Base-by-base conservation (phyloP, 2,329 filamentous ascomycete species). In the Pseudocercospora cruenta region DNA sequence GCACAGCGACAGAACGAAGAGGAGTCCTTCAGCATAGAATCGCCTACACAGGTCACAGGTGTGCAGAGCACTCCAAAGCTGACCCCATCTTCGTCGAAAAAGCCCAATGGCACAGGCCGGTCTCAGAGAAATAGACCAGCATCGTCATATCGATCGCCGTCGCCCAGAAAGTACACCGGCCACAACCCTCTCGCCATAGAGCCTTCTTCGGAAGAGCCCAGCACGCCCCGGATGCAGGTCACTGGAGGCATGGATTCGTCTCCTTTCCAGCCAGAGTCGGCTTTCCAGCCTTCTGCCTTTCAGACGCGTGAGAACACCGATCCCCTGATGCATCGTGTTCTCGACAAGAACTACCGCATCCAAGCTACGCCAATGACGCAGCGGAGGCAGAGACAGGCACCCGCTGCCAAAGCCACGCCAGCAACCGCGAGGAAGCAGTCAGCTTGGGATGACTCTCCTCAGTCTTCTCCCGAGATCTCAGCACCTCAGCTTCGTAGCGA, bases 311-410 rank as follows among this genome's bases (percentile, higher is more conserved):
- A 77, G 65, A 82, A 80, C 73, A 87, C 88, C 67, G 93, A 97
- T 75, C 91, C 92, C 2, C 84, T 98, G 8, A 85, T 99, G 47
- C 94, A 98, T 78, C 91, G 91, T 28, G 85, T 98, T n/a, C 87
- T 96, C 4, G 94, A 98, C 82, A 97, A 96, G 80, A 97, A 91
- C 65, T 99, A 96, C 82, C 92, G 94, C 33, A 85, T 99, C 24
- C 92, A 96, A 79, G 93, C 94, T 5, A 99, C 95, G 9, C 95
- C 95, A 0, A 89, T 95, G 74, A 75, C 72, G 31, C 72, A 73
- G 62, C 73, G 70, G n/a, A 67, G 69, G 24, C 64, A 73, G 63
- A 63, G 69, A 63, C 51, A 58, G 49, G 54, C 49, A n/a, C 47
- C 67, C 16, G 58, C 73, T 57, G 45, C 62, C 26, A 66, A 66